Percentiles rank a stretch among this genome's conserved stretches.
Evolutionary conservation across 345 rosid species (phyloP).

Genomic region (Stellera chamaejasme): DNA sequence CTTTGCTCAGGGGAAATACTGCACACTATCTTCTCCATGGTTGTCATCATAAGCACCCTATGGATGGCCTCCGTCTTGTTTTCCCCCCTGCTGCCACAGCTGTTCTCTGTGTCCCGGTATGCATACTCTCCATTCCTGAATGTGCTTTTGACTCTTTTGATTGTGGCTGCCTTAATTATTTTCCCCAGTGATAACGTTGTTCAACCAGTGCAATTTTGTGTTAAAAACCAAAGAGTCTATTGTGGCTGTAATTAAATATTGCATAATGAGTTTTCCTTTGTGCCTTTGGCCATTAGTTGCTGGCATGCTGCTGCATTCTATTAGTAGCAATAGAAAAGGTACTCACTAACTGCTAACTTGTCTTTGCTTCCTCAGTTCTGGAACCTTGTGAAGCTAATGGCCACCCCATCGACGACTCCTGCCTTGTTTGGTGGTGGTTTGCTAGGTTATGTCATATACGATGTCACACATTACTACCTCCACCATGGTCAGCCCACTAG

Average conservation of each 20-base stretch:
- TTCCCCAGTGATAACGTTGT: background rate
- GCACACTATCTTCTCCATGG: constrained; percentile 81
- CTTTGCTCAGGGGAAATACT: constrained; percentile 56
- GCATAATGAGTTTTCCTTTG: too few relatives aligned
- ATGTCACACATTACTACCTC: constrained; percentile 83
- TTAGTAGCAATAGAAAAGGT: too few relatives aligned
- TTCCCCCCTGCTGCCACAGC: constrained; percentile 84
- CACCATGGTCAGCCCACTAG: constrained; percentile 89
- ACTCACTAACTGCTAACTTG: background rate
- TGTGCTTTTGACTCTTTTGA: background rate
- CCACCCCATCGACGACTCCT: constrained; percentile 68
- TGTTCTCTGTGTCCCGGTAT: constrained; percentile 51
- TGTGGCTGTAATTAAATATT: too few relatives aligned
- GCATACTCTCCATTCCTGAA: constrained; percentile 17
- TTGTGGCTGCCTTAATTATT: background rate
- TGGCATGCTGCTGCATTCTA: background rate
- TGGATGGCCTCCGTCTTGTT: constrained; percentile 80
- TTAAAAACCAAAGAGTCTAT: too few relatives aligned
- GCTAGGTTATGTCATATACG: constrained; percentile 85
- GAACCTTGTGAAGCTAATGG: constrained; percentile 44
- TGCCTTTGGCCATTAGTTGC: background rate
- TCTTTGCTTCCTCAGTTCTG: constrained; percentile 43
- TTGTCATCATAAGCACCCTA: constrained; percentile 89
- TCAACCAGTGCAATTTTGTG: too few relatives aligned
- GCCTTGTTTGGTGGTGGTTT: constrained; percentile 86